Conservation (phyloP, 768 basidiomycete genomes). For the Podaxis sp. region DNA sequence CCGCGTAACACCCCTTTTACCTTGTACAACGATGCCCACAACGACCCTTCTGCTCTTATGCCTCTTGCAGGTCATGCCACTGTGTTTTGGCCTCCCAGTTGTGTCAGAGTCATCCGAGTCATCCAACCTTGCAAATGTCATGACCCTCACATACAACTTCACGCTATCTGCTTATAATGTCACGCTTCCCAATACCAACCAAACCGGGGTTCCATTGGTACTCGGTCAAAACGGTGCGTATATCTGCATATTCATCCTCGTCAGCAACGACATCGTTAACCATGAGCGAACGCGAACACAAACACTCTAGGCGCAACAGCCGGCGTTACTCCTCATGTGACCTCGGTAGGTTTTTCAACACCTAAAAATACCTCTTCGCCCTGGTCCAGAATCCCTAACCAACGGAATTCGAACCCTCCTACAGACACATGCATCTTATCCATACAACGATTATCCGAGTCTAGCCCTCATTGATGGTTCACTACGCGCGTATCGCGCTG, state of each 20-base stretch:
- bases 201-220: conserved; percentile 46
- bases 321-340: conserved; percentile 38
- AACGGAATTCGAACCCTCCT: background rate
- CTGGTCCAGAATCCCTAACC: background rate
- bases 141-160: conserved; percentile 35
- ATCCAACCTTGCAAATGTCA: background rate
- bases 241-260: background rate
- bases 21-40: background rate
- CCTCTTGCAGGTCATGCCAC: background rate
- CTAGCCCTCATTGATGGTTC: conserved; percentile 36
- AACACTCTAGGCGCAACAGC: conserved; percentile 28
- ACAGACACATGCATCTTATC: conserved; percentile 38
- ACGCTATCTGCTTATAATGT: conserved; percentile 45
- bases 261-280: background rate
- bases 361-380: background rate
- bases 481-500: conserved; percentile 34
- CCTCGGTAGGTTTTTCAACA: conserved; percentile 34
- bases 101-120: background rate
- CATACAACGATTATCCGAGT: conserved; percentile 45
- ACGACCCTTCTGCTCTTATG: background rate
- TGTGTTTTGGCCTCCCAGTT: background rate
- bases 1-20: background rate
- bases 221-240: conserved; percentile 36
- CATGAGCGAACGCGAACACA: background rate
- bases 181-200: conserved; percentile 39